A percentile compares a stretch with the other conserved stretches of the same genome.
Conservation (phyloP, 805 yeast species). For the Ogataea saltuana region DNA sequence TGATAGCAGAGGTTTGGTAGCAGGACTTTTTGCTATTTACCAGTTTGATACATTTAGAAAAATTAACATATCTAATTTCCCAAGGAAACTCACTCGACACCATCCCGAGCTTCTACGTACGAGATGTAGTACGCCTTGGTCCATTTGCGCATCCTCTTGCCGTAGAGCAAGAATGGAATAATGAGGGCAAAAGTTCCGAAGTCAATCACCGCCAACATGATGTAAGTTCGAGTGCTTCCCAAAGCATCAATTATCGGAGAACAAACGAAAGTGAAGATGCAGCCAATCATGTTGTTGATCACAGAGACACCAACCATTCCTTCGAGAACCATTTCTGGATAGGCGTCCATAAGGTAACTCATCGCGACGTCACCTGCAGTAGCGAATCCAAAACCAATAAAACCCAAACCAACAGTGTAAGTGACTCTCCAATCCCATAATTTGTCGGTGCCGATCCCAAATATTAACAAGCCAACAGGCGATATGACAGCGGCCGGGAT, state of each 20-base stretch:
- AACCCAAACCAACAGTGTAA: constrained; percentile 58
- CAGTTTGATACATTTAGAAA: no score
- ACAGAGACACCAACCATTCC: constrained; percentile 70
- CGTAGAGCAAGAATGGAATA: constrained; percentile 43
- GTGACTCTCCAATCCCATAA: constrained; percentile 54
- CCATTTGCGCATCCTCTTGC: constrained; percentile 45
- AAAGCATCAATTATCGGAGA: constrained; percentile 58
- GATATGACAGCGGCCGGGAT: constrained; percentile 56
- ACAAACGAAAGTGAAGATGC: constrained; percentile 66
- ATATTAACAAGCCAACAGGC: constrained; percentile 62
- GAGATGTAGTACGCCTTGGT: constrained; percentile 57
- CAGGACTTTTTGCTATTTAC: constrained; percentile 9
- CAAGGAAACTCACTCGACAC: constrained; percentile 28
- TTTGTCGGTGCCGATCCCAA: constrained; percentile 65
- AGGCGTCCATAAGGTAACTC: constrained; percentile 66
- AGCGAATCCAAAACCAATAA: constrained; percentile 70
- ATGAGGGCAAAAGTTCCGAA: constrained; percentile 52
- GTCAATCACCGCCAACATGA: constrained; percentile 60
- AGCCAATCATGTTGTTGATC: constrained; percentile 64
- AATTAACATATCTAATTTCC: no score
- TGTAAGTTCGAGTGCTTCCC: constrained; percentile 60
- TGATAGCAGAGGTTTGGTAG: neutral
- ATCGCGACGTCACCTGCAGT: constrained; percentile 71
- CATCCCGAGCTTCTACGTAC: constrained; percentile 55
- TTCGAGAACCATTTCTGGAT: constrained; percentile 68